Base-by-base conservation (phyloP, 352 stramenopile genomes). In the Phytophthora vignae region DNA sequence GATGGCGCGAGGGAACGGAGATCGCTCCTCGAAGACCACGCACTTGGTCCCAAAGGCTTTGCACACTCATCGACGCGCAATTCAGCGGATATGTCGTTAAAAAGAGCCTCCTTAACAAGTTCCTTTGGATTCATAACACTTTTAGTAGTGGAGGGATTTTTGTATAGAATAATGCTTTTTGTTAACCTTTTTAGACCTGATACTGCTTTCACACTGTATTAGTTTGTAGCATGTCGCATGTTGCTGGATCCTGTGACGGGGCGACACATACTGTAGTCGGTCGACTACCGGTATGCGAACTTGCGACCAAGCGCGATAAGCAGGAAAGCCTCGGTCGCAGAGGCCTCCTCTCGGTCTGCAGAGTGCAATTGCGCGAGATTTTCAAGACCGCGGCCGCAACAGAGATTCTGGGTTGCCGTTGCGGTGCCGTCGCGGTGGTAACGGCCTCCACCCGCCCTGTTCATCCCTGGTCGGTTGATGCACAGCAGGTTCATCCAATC, bases 401-500 rank as follows among this genome's bases (percentile, higher is more conserved):
- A 12, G 36, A 44, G 36, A 44, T 6, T 44, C 8, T 14, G 36
- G 9, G 36, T 42, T 42, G 36, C 36, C 36, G 36, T 15, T 12
- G 36, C 36, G 11, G 36, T n/a, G 36, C 36, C 36, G 36, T 17
- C 12, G 36, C 12, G 11, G 36, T 17, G 36, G 36, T 44, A 44
- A 44, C 31, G 17, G 46, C 46, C 15, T 21, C 29, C 14, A 14
- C 46, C 17, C 14, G 46, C 46, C 12, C 11, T n/a, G 40, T 48
- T n/a, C 40, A 48, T 12, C 12, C 14, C 6, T 54, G 46, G 11
- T 54, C 12, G 17, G 8, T 19, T 52, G 55, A 60, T 60, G 55
- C 49, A 60, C 55, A 25, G 33, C 33, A 33, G 55, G 38, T 50
- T 60, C 55, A 49, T 60, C 55, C 38, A 50, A 60, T 60, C 55